Base-by-base conservation (phyloP, 495 filamentous ascomycete genomes). In the Bacidia rubella region DNA sequence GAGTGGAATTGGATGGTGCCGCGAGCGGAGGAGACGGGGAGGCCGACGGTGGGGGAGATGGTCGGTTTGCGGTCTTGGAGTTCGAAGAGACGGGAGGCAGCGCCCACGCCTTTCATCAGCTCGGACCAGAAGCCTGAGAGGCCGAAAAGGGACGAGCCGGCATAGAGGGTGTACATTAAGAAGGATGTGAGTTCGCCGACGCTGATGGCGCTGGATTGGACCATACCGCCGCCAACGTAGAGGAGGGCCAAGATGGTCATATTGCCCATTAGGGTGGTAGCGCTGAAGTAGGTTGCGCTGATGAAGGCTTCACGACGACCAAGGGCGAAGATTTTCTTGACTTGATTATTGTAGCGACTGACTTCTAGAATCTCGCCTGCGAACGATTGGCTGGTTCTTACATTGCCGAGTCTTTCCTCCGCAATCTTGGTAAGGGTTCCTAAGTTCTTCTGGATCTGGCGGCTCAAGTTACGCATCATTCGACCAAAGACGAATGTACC, bases 51-150 rank as follows among this genome's bases (percentile, higher is more conserved):
- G 1, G 88, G 78, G 11, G 79, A 81, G 50, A 97, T 96, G 1
- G 79, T 83, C 0, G 89, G 83, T 41, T 93, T 76, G 54, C 92
- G 84, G 67, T 98, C 92, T 66, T 97, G 90, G 3, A 98, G 74
- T 63, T 98, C 92, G 63, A 98, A 98, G 5, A 98, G 74, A 23
- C 92, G 85, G 61, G 83, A 90, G 11, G 92, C 93, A 35, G 92
- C 92, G 59, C 92, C 92, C 21, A 95, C 92, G 38, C 93, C 93
- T 63, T 97, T 97, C 92, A 96, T 97, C 19, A 98, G 77, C 65
- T 98, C 92, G 10, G 89, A 95, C 70, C 95, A 96, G 70, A 98
- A 98, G 59, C 83, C 86, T 27, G 88, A 93, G 10, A 98, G 70
- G 2, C 92, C 92, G 57, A 97, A 93, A 56, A 98, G 78, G 68